Percentiles rank a stretch among this genome's conserved stretches.
Conservation (phyloP, 1,284 basidiomycete genomes). For the Schizophyllum amplum region DNA sequence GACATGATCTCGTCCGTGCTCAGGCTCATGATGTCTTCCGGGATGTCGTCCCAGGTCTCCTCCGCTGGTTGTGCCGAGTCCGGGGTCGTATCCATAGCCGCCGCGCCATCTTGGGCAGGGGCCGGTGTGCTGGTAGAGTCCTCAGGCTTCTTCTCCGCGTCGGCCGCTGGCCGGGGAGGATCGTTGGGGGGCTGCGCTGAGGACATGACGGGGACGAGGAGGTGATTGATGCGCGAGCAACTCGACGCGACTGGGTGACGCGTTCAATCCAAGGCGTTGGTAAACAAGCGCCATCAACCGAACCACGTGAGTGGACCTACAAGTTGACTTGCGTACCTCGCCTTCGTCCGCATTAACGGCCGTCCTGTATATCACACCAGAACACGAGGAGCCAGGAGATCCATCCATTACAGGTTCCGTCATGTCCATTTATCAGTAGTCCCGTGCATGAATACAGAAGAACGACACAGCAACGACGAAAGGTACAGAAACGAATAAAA, state of each 20-base stretch:
- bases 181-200: slow-evolving; percentile 51
- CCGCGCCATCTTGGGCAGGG: slow-evolving; percentile 29
- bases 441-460: slow-evolving; percentile 3
- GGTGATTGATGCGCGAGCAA: slow-evolving; percentile 7
- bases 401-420: neutral
- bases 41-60: slow-evolving; percentile 79
- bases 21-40: slow-evolving; percentile 68
- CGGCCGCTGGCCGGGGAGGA: slow-evolving; percentile 34
- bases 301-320: neutral
- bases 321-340: too few relatives aligned
- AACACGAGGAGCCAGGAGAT: too few relatives aligned
- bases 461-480: slow-evolving; percentile 3
- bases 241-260: neutral
- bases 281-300: neutral
- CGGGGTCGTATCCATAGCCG: slow-evolving; percentile 65
- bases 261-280: neutral
- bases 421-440: slow-evolving; percentile 14
- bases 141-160: slow-evolving; percentile 45
- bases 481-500: slow-evolving; percentile 9
- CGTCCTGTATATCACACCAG: too few relatives aligned
- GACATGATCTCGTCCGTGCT: slow-evolving; percentile 81
- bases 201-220: slow-evolving; percentile 38
- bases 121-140: slow-evolving; percentile 24
- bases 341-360: too few relatives aligned
- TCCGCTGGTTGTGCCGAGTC: slow-evolving; percentile 53